A percentile compares a stretch with the other conserved stretches of the same genome.
These are phyloP conservation scores for Picea engelmannii DNA, from an alignment of 83 land plant species.

Conservation along the genomic window DNA sequence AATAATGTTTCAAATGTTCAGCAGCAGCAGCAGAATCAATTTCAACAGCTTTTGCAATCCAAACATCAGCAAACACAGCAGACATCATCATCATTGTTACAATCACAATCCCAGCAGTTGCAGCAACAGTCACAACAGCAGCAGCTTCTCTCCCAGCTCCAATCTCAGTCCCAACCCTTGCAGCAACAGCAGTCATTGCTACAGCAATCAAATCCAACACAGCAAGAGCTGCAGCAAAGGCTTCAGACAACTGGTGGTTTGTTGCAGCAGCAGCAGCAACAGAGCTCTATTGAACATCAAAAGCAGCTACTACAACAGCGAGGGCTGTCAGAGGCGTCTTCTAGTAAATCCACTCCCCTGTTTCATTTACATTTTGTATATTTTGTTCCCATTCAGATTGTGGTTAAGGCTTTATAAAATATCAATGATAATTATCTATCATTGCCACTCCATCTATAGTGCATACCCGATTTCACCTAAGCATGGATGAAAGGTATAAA, in stretches of 20 bases:
- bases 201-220: conserved; percentile 7
- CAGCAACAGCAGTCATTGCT: conserved; percentile 19
- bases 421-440: neutral
- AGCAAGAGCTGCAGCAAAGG: conserved; percentile 44
- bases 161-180: conserved; percentile 17
- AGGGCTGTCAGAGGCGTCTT: conserved; percentile 4
- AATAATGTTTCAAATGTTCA: neutral
- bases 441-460: neutral
- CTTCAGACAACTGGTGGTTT: conserved; percentile 38
- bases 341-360: neutral
- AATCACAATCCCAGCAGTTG: conserved; percentile 19
- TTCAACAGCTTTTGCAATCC: conserved; percentile 24
- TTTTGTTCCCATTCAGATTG: neutral
- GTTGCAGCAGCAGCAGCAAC: conserved; percentile 40
- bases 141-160: conserved; percentile 23
- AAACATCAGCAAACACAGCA: conserved; percentile 49
- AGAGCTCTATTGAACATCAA: conserved; percentile 34
- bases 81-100: conserved; percentile 9
- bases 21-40: conserved; percentile 41
- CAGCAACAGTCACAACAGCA: conserved; percentile 31
- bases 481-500: neutral
- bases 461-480: neutral
- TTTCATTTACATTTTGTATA: neutral
- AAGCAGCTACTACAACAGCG: conserved; percentile 9
- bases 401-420: neutral